phyloP scores from a whole-genome alignment of 1,139 yeast genomes.

The Sugiyamaella neomexicana region DNA sequence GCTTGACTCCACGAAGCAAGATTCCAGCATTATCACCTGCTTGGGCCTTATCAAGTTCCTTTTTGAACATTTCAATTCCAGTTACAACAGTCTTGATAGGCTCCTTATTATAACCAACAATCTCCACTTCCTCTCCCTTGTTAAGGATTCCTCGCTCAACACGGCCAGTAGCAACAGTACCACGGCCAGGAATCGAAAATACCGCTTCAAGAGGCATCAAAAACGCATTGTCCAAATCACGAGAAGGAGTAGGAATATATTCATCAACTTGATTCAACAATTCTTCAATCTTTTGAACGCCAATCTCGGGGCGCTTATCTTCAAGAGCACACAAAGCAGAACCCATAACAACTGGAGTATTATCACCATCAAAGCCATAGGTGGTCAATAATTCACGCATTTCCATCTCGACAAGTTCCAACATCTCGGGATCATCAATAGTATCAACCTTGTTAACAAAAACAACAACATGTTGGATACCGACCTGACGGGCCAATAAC shows the following conservation, averaged over 20 bases:
- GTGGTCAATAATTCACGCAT: slow-evolving; percentile 92
- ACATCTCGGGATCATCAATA: slow-evolving; percentile 98
- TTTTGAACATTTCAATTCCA: slow-evolving; percentile 98
- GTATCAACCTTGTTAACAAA: slow-evolving; percentile 98
- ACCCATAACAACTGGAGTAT: slow-evolving; percentile 98
- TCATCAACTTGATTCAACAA: slow-evolving; percentile 91
- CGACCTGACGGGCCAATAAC: slow-evolving; percentile 98
- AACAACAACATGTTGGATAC: slow-evolving; percentile 96
- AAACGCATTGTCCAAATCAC: slow-evolving; percentile 96
- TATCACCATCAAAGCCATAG: slow-evolving; percentile 97
- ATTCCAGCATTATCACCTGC: slow-evolving; percentile 99
- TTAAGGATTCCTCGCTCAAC: slow-evolving; percentile 96
- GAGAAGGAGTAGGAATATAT: slow-evolving; percentile 91
- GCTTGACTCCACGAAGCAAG: slow-evolving; percentile 95
- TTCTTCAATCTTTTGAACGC: slow-evolving; percentile 78
- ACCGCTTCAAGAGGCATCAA: slow-evolving; percentile 97
- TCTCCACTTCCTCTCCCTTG: slow-evolving; percentile 98
- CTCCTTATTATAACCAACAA: slow-evolving; percentile 86
- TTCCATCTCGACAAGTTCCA: slow-evolving; percentile 99
- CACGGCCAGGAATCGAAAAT: slow-evolving; percentile 98
- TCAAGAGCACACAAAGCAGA: slow-evolving; percentile 97
- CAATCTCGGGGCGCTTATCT: slow-evolving; percentile 86
- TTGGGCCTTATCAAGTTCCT: slow-evolving; percentile 94
- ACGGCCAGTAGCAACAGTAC: slow-evolving; percentile 98
- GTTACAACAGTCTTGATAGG: slow-evolving; percentile 94